Conservation (phyloP, 139 green algal genomes). For the Picochlorum sp. region DNA sequence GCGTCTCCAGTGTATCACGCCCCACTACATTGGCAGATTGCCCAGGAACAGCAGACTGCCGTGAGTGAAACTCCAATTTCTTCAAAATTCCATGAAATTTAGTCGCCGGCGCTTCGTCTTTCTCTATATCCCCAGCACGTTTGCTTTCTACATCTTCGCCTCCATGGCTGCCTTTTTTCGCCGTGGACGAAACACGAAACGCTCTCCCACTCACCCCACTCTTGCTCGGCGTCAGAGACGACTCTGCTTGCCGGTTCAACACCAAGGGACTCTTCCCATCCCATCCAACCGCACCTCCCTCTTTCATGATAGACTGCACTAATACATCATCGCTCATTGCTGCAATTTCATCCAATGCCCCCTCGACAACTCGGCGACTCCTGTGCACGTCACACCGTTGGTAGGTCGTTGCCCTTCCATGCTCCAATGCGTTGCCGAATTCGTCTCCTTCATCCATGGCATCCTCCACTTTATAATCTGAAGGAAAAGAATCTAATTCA, state of each 20-base stretch:
- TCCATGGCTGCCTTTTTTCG: not conserved
- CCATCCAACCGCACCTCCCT: too few species aligned
- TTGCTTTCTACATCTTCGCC: not conserved
- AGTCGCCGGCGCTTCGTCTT: not conserved
- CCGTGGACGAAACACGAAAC: too few species aligned
- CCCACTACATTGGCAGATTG: too few species aligned
- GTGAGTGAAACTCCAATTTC: slow-evolving; percentile 1
- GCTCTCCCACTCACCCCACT: not conserved
- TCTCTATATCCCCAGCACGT: not conserved
- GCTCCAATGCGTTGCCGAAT: too few species aligned
- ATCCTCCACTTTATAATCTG: not conserved
- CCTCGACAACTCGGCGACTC: too few species aligned
- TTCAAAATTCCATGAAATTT: slow-evolving; percentile 12
- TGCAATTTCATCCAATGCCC: too few species aligned
- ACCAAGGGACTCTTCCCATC: not conserved
- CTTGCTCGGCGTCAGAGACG: not conserved
- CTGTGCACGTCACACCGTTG: too few species aligned
- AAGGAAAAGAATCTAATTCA: not conserved
- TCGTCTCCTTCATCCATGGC: not conserved
- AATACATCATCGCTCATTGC: too few species aligned
- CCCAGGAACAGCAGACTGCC: not conserved
- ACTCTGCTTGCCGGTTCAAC: not conserved
- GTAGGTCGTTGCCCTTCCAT: not conserved
- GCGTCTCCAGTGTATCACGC: too few species aligned
- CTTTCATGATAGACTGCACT: too few species aligned